Evolutionary conservation across 148 eudicot species (phyloP).

Genomic region (Camellia sinensis): DNA sequence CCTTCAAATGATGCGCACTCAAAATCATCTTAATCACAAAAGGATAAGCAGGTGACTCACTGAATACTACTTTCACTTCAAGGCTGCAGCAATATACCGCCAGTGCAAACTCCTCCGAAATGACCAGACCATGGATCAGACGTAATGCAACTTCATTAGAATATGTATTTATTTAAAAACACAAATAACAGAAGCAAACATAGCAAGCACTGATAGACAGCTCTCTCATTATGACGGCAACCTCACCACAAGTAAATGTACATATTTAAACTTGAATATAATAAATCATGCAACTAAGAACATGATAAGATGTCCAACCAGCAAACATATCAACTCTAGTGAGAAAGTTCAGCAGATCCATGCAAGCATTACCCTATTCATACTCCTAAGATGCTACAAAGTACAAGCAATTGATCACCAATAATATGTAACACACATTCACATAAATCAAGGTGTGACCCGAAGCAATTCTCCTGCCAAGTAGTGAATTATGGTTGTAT

Average conservation of each 20-base stretch:
- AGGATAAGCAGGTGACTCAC: constrained; percentile 25
- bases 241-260: neutral
- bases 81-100: constrained; percentile 26
- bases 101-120: constrained; percentile 34
- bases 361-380: neutral
- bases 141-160: constrained; percentile 10
- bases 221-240: too few relatives aligned
- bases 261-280: neutral
- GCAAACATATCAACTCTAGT: neutral
- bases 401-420: neutral
- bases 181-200: too few relatives aligned
- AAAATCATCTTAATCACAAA: too few relatives aligned
- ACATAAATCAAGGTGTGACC: neutral
- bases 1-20: too few relatives aligned
- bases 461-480: neutral
- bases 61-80: constrained; percentile 14
- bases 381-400: neutral
- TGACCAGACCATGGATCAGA: constrained; percentile 46
- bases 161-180: too few relatives aligned
- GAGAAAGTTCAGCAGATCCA: neutral
- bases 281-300: neutral
- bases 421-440: neutral
- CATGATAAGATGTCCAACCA: neutral
- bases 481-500: neutral
- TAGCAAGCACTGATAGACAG: too few relatives aligned